Evolutionary conservation across 2,329 filamentous ascomycete species (phyloP).

Genomic region (Eurotiales sp.): DNA sequence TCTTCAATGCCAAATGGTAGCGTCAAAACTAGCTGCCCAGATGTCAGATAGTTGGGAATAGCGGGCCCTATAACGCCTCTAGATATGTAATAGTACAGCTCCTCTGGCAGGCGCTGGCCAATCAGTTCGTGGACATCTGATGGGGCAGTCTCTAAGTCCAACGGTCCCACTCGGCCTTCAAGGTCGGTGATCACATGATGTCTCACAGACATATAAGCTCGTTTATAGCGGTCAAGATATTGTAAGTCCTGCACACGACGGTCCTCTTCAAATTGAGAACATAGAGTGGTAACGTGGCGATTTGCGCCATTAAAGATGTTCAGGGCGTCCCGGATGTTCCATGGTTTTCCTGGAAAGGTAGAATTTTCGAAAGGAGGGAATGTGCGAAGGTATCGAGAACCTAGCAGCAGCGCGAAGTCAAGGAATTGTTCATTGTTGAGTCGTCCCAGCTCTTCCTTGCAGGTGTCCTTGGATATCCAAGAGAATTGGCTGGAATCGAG

Average conservation of each 20-base stretch:
- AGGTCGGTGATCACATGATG: slow-evolving; percentile 80
- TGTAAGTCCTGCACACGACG: slow-evolving; percentile 65
- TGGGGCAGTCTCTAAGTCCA: slow-evolving; percentile 70
- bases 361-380: slow-evolving; percentile 72
- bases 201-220: slow-evolving; percentile 77
- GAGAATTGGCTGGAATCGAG: slow-evolving; percentile 61
- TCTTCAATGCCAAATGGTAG: slow-evolving; percentile 83
- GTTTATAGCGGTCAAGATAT: slow-evolving; percentile 83
- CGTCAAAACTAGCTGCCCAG: slow-evolving; percentile 70
- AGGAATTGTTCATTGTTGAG: slow-evolving; percentile 71
- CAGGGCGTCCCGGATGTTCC: slow-evolving; percentile 70
- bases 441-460: slow-evolving; percentile 64
- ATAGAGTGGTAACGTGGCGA: slow-evolving; percentile 69
- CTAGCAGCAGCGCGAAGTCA: slow-evolving; percentile 77
- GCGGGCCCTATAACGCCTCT: slow-evolving; percentile 75
- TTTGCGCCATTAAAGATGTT: slow-evolving; percentile 66
- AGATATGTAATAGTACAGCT: slow-evolving; percentile 86
- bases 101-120: slow-evolving; percentile 82
- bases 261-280: slow-evolving; percentile 75
- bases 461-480: slow-evolving; percentile 62
- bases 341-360: slow-evolving; percentile 51
- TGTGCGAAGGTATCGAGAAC: slow-evolving; percentile 72
- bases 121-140: slow-evolving; percentile 85
- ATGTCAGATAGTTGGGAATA: slow-evolving; percentile 76
- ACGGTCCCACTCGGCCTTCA: slow-evolving; percentile 71